Evolutionary conservation across 306 rosid genomes (phyloP), one percentile per base, ranked within the genome.

Genomic region (Glycine tomentella): DNA sequence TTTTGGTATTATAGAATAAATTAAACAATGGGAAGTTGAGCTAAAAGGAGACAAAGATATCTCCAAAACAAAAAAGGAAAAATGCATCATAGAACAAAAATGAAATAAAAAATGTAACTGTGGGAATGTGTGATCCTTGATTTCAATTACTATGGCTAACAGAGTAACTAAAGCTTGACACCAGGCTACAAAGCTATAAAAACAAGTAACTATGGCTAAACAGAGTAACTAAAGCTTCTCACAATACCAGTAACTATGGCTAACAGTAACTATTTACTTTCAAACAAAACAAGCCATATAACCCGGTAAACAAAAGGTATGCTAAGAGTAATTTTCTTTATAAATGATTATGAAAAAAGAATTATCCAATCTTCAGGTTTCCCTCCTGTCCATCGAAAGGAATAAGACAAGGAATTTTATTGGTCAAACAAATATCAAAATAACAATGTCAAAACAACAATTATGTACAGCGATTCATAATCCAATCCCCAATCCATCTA

Each of bases 1-100:
- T 76, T 75, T 14, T 46, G 10, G 71, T 61, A 63, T 50, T 33
- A 48, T 10, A 64, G 78, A 56, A 74, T 31, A n/a, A 33, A 63
- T 42, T 42, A 42, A 42, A 42, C 4, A 31, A 36, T 20, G 15
- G 40, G 17, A 65, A 65, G 52, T 33, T 69, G 11, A 48, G 58
- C 57, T 3, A 11, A 16, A 63, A 75, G 59, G 34, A 40, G 42
- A 25, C 52, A 8, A 6, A 64, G 51, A 15, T 49, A 64, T 33
- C 61, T 48, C 62, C 72, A 76, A 14, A 62, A 46, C 8, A 48
- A 20, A 10, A 49, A 63, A 50, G 25, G 13, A 1, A 25, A 25
- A 25, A 38, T 3, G 44, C 49, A 77, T 63, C 63, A 9, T 9
- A 63, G 51, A 64, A 63, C 52, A 34, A 64, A 48, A 74, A 46